phyloP scores from a whole-genome alignment of 2,329 filamentous ascomycete genomes.

The Fusarium algeriense region DNA sequence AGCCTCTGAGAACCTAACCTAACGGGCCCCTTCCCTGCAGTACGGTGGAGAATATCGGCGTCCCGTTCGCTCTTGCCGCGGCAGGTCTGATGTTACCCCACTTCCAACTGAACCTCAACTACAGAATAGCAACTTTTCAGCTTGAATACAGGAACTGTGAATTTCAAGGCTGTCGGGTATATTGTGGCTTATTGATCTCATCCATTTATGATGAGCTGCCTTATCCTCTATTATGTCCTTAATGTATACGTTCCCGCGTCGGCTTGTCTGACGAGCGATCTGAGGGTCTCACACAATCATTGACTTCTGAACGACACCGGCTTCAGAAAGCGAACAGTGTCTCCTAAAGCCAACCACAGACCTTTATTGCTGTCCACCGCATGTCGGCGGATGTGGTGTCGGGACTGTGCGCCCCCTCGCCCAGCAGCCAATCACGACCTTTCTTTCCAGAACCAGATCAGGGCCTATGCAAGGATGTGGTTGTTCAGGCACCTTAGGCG shows the following conservation, averaged over 20 bases:
- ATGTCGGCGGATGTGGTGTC: constrained; percentile 44
- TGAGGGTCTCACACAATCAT: background rate
- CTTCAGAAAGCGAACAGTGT: constrained; percentile 22
- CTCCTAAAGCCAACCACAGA: constrained; percentile 25
- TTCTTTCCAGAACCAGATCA: background rate
- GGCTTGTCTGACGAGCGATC: background rate
- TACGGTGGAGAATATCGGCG: constrained; percentile 22
- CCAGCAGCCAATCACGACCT: constrained; percentile 38
- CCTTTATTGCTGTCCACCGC: constrained; percentile 31
- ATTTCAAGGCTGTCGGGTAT: background rate
- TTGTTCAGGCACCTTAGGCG: constrained; percentile 40
- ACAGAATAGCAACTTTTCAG: constrained; percentile 4
- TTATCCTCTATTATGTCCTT: background rate
- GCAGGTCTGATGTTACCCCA: constrained; percentile 6
- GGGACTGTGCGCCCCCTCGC: constrained; percentile 40
- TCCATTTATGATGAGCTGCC: background rate
- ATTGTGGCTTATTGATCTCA: too few species aligned
- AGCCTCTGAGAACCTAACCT: background rate
- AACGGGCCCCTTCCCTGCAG: constrained; percentile 25
- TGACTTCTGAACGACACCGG: constrained; percentile 10
- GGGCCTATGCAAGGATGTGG: constrained; percentile 26
- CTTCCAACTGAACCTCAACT: constrained; percentile 10
- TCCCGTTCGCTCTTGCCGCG: constrained; percentile 40
- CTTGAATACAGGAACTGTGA: constrained; percentile 1
- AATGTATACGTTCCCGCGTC: background rate